Evolutionary conservation across 1,284 basidiomycete genomes (phyloP), one percentile per base, ranked within the genome.

Genomic region (Meira miltonrushii): DNA sequence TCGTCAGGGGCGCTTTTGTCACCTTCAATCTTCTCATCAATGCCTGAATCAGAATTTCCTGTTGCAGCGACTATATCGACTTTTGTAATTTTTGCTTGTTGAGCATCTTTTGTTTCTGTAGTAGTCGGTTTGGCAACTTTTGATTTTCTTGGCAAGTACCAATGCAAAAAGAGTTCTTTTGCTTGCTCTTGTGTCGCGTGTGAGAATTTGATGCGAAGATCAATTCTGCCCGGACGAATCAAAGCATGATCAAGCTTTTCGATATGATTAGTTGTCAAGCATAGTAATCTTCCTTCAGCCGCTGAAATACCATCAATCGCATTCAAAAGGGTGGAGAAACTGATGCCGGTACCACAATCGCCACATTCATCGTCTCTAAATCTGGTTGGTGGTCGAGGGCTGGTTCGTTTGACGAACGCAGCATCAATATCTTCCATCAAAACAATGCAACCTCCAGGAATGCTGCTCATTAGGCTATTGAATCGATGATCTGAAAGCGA

Each of bases 381-480:
- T n/a, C n/a, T n/a, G n/a, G n/a, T n/a, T n/a, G n/a, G n/a, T n/a
- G n/a, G n/a, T n/a, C n/a, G n/a, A n/a, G n/a, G n/a, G n/a, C n/a
- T n/a, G n/a, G n/a, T n/a, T 17, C 38, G 54, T 19, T 47, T 19
- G 2, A 55, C 54, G 21, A 55, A 55, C 8, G 50, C 60, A 12
- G 43, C 58, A 46, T 62, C 60, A 33, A 62, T 39, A 52, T 92
- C 88, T 77, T 90, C 88, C 83, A 90, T 87, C 19, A 90, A 80
- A 0, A 87, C 85, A 58, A 90, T 86, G 64, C 85, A 87, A 64
- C 83, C 81, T 54, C 84, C 82, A 46, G 88, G 88, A 1, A 90
- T 82, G 5, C 83, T 81, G 9, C 83, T 82, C 59, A 89, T 84
- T 40, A 89, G 80, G 25, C 84, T 81, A 48, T 80, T 81, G 28